A percentile compares a stretch with the other conserved stretches of the same genome.
Conservation (phyloP, 768 basidiomycete species). For the Naganishia kalamii region DNA sequence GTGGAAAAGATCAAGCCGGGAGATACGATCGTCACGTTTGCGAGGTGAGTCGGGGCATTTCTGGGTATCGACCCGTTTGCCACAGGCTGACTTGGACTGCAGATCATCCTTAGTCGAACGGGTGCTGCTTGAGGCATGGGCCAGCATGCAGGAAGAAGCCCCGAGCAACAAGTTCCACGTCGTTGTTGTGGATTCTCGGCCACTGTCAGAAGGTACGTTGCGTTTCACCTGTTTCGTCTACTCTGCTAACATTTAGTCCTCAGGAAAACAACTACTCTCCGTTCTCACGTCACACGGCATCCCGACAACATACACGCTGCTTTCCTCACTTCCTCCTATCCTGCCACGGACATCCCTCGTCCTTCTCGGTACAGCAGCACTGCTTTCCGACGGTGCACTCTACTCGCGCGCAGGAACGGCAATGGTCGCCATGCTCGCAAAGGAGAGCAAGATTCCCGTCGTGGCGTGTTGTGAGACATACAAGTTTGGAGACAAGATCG, state of each 20-base stretch:
- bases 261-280: constrained; percentile 72
- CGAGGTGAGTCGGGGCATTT: constrained; percentile 58
- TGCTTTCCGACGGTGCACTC: constrained; percentile 89
- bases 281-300: constrained; percentile 65
- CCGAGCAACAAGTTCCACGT: constrained; percentile 77
- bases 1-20: constrained; percentile 90
- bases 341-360: constrained; percentile 77
- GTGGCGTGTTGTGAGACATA: constrained; percentile 98
- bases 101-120: constrained; percentile 95
- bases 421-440: constrained; percentile 92
- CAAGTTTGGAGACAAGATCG: constrained; percentile 89
- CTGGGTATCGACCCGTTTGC: neutral
- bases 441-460: constrained; percentile 79
- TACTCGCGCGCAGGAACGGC: constrained; percentile 93
- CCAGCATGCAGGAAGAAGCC: constrained; percentile 34
- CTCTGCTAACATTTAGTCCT: constrained; percentile 5
- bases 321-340: constrained; percentile 57
- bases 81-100: neutral
- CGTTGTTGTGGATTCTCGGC: constrained; percentile 88
- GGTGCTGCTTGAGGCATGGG: constrained; percentile 64
- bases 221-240: neutral
- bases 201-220: constrained; percentile 72
- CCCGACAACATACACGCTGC: constrained; percentile 83
- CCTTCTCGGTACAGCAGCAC: constrained; percentile 84
- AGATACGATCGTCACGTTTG: constrained; percentile 87